Conservation (phyloP, 441 rosid genomes). For the Francoa sonchifolia region DNA sequence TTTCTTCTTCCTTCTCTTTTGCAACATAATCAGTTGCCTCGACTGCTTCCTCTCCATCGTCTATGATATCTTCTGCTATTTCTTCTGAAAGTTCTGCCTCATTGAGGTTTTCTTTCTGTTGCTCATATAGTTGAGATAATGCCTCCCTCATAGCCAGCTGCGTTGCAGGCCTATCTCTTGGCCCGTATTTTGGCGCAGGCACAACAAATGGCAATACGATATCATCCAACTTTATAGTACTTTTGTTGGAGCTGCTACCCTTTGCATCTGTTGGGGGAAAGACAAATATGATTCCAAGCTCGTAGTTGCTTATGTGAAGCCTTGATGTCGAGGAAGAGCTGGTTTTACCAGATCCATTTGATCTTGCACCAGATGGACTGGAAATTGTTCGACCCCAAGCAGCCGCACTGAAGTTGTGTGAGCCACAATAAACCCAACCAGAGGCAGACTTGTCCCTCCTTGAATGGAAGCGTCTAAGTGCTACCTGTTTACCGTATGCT, state of each 20-base stretch:
- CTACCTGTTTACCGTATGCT: slow-evolving; percentile 38
- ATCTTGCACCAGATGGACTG: slow-evolving; percentile 22
- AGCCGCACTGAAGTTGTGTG: slow-evolving; percentile 88
- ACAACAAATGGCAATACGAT: slow-evolving; percentile 55
- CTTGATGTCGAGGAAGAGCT: slow-evolving; percentile 15
- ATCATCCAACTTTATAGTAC: slow-evolving; percentile 35
- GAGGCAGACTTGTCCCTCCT: slow-evolving; percentile 30
- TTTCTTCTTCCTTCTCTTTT: slow-evolving; percentile 73
- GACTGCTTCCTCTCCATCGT: slow-evolving; percentile 43
- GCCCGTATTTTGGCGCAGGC: slow-evolving; percentile 68
- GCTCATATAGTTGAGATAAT: slow-evolving; percentile 24
- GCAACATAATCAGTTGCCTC: slow-evolving; percentile 23
- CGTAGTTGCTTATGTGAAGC: slow-evolving; percentile 78
- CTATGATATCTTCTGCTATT: slow-evolving; percentile 34
- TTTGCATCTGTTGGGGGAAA: slow-evolving; percentile 47
- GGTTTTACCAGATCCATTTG: slow-evolving; percentile 17
- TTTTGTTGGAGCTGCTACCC: slow-evolving; percentile 12
- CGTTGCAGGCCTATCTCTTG: slow-evolving; percentile 70
- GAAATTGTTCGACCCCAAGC: slow-evolving; percentile 78
- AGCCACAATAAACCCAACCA: slow-evolving; percentile 90
- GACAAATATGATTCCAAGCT: slow-evolving; percentile 66
- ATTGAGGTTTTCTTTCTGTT: slow-evolving; percentile 20
- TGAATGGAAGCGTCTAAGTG: slow-evolving; percentile 55
- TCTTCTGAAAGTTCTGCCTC: slow-evolving; percentile 32
- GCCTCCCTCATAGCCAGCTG: slow-evolving; percentile 62